Evolutionary conservation across 1,284 basidiomycete species (phyloP).

Genomic region (Ganoderma resinaceum): DNA sequence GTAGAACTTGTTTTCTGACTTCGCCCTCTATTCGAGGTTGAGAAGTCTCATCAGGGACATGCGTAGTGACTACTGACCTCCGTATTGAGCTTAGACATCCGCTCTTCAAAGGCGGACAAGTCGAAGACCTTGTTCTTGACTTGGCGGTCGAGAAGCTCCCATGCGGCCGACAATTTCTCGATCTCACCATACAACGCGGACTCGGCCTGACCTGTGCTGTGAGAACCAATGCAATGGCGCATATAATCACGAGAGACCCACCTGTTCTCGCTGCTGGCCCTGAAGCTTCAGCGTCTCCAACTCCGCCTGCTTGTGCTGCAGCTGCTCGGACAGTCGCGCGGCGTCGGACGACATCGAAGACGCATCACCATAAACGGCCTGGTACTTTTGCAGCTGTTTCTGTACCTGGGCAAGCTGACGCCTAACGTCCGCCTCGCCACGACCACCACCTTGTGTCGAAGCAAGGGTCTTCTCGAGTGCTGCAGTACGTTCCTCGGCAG

Average conservation of each 20-base stretch:
- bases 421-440: conserved; percentile 62
- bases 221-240: not conserved
- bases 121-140: conserved; percentile 89
- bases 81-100: conserved; percentile 63
- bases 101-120: conserved; percentile 79
- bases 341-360: conserved; percentile 58
- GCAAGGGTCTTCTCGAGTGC: conserved; percentile 60
- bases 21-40: conserved; percentile 69
- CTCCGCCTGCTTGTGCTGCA: conserved; percentile 72
- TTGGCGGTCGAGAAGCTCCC: conserved; percentile 87
- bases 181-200: conserved; percentile 86
- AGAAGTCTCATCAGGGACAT: conserved; percentile 10
- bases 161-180: conserved; percentile 86
- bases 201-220: conserved; percentile 57
- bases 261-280: conserved; percentile 61
- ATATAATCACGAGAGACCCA: conserved; percentile 33
- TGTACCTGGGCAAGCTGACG: conserved; percentile 55
- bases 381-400: conserved; percentile 64
- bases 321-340: conserved; percentile 55
- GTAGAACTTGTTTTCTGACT: conserved; percentile 96
- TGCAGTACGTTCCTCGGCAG: conserved; percentile 56
- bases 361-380: conserved; percentile 65
- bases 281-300: conserved; percentile 63
- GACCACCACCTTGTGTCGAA: conserved; percentile 51
- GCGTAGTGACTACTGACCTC: conserved; percentile 58